Evolutionary conservation across 352 stramenopile species (phyloP).

Genomic region (Globisporangium okanoganense): DNA sequence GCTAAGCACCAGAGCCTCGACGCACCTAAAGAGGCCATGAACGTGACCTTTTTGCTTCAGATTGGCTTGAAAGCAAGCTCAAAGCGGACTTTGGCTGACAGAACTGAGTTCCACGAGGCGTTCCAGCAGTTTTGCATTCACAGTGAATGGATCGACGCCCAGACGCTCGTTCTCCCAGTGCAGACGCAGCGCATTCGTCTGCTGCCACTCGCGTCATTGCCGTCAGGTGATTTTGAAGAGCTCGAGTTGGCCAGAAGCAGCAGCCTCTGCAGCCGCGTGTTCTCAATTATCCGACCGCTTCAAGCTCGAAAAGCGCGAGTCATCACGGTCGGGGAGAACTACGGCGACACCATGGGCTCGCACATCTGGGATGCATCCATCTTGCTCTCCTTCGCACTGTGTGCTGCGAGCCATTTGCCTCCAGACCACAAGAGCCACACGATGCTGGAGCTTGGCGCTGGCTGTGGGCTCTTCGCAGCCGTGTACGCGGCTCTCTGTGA

Average conservation of each 20-base stretch:
- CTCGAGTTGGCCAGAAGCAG: not conserved
- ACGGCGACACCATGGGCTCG: slow-evolving; percentile 60
- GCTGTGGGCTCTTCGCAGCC: slow-evolving; percentile 44
- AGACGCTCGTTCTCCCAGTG: slow-evolving; percentile 36
- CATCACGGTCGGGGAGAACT: slow-evolving; percentile 50
- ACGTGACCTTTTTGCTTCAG: not conserved
- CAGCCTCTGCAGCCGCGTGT: not conserved
- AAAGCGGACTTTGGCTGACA: not conserved
- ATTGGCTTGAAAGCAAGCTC: not conserved
- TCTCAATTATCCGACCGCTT: not conserved
- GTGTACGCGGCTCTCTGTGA: slow-evolving; percentile 16
- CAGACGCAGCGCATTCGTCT: slow-evolving; percentile 24
- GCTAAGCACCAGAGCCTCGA: not conserved
- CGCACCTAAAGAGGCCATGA: not conserved
- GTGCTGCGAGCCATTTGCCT: not conserved
- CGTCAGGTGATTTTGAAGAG: not conserved
- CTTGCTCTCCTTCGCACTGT: slow-evolving; percentile 38
- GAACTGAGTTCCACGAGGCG: slow-evolving; percentile 5
- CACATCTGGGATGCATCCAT: slow-evolving; percentile 71
- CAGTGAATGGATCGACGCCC: slow-evolving; percentile 25
- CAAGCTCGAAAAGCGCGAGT: not conserved
- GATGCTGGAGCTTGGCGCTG: slow-evolving; percentile 44
- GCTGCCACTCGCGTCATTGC: not conserved
- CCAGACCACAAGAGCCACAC: not conserved
- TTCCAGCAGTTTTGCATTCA: slow-evolving; percentile 35